Conservation (phyloP, 2,329 filamentous ascomycete genomes). For the Ciborinia camelliae region DNA sequence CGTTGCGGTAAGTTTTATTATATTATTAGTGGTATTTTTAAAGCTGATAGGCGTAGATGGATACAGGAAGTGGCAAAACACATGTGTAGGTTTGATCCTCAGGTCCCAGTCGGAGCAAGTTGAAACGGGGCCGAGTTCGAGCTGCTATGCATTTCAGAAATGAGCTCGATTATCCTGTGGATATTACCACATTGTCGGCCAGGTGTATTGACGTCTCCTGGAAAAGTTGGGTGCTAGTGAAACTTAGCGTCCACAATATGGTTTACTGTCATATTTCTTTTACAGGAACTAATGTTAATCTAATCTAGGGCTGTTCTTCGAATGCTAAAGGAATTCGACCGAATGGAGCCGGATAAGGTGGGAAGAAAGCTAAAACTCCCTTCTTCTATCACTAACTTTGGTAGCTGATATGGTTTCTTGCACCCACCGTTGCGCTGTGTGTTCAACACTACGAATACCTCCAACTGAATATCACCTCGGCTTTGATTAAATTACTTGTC, state of each 20-base stretch:
- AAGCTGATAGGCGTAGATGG: constrained; percentile 16
- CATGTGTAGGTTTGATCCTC: constrained; percentile 19
- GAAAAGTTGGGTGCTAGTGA: not conserved
- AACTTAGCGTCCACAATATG: not conserved
- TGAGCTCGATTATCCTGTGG: not conserved
- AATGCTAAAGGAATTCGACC: constrained; percentile 62
- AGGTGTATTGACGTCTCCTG: not conserved
- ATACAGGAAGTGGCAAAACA: constrained; percentile 20
- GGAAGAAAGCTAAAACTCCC: not conserved
- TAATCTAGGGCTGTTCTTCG: constrained; percentile 54
- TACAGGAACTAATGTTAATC: not conserved
- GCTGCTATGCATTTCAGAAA: not conserved
- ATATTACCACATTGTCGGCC: not conserved
- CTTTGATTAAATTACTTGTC: constrained; percentile 51
- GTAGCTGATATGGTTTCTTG: constrained; percentile 67
- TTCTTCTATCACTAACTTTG: constrained; percentile 9
- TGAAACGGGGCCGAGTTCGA: not conserved
- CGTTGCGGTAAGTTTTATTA: constrained; percentile 52
- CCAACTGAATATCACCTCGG: constrained; percentile 53
- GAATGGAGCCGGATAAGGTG: constrained; percentile 52
- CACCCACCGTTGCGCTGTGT: constrained; percentile 66
- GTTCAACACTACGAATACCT: constrained; percentile 63
- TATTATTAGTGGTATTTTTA: not conserved
- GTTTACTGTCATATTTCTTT: not conserved
- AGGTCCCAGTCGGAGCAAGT: too few relatives aligned